These are phyloP conservation scores for Phytophthora cactorum DNA, from an alignment of 352 stramenopile genomes.

Conservation along the genomic window DNA sequence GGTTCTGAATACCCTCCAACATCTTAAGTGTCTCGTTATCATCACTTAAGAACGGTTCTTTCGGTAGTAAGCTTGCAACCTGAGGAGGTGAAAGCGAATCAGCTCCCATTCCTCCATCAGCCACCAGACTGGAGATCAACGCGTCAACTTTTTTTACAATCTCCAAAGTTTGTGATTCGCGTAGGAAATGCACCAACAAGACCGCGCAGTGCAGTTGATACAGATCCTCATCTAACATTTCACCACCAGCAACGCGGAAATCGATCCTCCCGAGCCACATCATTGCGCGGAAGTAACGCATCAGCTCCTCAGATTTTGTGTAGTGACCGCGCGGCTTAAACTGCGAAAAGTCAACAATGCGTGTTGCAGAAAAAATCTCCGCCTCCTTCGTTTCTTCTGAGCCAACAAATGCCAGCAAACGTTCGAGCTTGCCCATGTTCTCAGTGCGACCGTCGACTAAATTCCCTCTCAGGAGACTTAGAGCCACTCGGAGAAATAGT, in stretches of 20 bases:
- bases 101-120: slow-evolving; percentile 23
- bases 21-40: background rate
- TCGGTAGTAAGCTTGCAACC: slow-evolving; percentile 9
- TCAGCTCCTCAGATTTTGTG: slow-evolving; percentile 16
- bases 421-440: too few species aligned
- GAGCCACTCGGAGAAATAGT: slow-evolving; percentile 22
- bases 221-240: slow-evolving; percentile 5
- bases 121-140: slow-evolving; percentile 23
- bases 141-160: slow-evolving; percentile 10
- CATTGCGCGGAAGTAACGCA: slow-evolving; percentile 29
- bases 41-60: background rate
- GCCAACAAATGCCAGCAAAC: background rate
- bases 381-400: background rate
- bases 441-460: background rate
- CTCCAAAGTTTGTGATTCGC: slow-evolving; percentile 7
- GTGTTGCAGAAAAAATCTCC: slow-evolving; percentile 12
- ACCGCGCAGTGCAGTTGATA: slow-evolving; percentile 34
- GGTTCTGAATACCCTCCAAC: slow-evolving; percentile 15
- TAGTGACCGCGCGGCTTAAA: too few species aligned
- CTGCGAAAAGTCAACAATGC: too few species aligned
- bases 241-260: slow-evolving; percentile 29
- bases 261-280: slow-evolving; percentile 37
- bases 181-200: slow-evolving; percentile 20
- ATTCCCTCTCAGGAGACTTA: slow-evolving; percentile 16
- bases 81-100: slow-evolving; percentile 21